A percentile compares a stretch with the other conserved stretches of the same genome.
Evolutionary conservation across 495 filamentous ascomycete species (phyloP).

Genomic region (Lasiosphaeria ovina): DNA sequence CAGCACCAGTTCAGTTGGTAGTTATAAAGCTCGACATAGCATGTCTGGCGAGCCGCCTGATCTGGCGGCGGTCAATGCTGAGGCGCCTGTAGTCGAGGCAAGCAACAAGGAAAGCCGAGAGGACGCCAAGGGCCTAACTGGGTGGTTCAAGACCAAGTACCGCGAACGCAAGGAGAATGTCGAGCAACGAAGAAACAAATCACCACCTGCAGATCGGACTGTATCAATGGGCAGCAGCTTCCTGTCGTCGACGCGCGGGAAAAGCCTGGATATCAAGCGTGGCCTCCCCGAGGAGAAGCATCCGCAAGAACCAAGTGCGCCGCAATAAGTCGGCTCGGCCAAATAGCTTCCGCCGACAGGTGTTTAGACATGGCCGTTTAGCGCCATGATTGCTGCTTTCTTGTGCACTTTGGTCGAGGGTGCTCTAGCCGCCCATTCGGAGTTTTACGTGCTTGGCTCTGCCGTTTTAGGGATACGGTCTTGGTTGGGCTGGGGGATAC

Average conservation of each 20-base stretch:
- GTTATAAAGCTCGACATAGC: conserved; percentile 53
- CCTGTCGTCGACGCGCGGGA: conserved; percentile 32
- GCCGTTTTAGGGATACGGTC: no score
- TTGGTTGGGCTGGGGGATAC: no score
- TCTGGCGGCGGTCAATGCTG: conserved; percentile 31
- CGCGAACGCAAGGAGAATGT: conserved; percentile 69
- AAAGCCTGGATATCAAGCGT: conserved; percentile 43
- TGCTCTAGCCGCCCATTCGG: no score
- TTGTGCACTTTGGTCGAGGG: no score
- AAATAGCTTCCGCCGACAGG: no score
- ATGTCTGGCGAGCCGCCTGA: conserved; percentile 56
- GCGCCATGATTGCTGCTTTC: no score
- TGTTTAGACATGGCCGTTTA: no score
- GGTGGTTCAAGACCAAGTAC: conserved; percentile 83
- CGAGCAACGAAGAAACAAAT: conserved; percentile 54
- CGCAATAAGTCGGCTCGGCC: no score
- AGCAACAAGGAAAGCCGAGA: conserved; percentile 52
- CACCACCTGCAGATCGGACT: conserved; percentile 40
- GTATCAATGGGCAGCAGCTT: conserved; percentile 23
- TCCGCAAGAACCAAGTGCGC: conserved; percentile 1
- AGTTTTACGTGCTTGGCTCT: no score
- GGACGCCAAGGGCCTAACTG: conserved; percentile 67
- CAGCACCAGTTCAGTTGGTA: conserved; percentile 69
- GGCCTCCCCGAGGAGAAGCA: conserved; percentile 32
- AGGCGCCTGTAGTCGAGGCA: conserved; percentile 37